These are phyloP conservation scores for Apiotrichum veenhuisii DNA, from an alignment of 1,284 basidiomycete species.

Conservation along the genomic window DNA sequence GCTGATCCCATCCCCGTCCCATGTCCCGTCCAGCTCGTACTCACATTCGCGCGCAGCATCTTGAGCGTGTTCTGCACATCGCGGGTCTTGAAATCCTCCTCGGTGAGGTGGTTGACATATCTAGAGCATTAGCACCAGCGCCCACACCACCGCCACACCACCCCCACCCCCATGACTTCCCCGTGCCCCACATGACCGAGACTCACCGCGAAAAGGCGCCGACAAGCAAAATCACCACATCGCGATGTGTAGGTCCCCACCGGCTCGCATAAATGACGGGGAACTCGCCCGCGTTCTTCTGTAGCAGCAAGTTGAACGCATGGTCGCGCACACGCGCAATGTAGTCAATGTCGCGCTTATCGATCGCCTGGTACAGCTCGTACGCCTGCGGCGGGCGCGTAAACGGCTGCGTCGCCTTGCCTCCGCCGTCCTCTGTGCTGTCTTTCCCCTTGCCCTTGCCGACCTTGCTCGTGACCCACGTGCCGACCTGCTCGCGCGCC, in stretches of 20 bases:
- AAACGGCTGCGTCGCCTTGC: slow-evolving; percentile 22
- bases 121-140: slow-evolving; percentile 16
- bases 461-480: slow-evolving; percentile 22
- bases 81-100: slow-evolving; percentile 45
- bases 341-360: slow-evolving; percentile 47
- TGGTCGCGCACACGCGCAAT: slow-evolving; percentile 49
- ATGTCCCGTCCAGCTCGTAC: too few species aligned
- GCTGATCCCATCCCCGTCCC: too few species aligned
- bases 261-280: slow-evolving; percentile 48
- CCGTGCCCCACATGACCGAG: too few species aligned
- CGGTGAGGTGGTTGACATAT: slow-evolving; percentile 48
- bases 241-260: slow-evolving; percentile 42
- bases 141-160: neutral
- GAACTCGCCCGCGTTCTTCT: slow-evolving; percentile 49
- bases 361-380: slow-evolving; percentile 49
- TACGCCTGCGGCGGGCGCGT: slow-evolving; percentile 46
- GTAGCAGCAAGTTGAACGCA: slow-evolving; percentile 42
- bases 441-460: neutral
- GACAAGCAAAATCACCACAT: slow-evolving; percentile 45
- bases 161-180: neutral
- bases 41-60: slow-evolving; percentile 44
- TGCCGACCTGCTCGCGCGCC: slow-evolving; percentile 27
- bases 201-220: slow-evolving; percentile 47
- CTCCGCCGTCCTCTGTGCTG: slow-evolving; percentile 11
- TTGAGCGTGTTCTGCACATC: slow-evolving; percentile 44